These are phyloP conservation scores for Avena sativa DNA, from an alignment of 176 grass and related monocot genomes.

Conservation along the genomic window DNA sequence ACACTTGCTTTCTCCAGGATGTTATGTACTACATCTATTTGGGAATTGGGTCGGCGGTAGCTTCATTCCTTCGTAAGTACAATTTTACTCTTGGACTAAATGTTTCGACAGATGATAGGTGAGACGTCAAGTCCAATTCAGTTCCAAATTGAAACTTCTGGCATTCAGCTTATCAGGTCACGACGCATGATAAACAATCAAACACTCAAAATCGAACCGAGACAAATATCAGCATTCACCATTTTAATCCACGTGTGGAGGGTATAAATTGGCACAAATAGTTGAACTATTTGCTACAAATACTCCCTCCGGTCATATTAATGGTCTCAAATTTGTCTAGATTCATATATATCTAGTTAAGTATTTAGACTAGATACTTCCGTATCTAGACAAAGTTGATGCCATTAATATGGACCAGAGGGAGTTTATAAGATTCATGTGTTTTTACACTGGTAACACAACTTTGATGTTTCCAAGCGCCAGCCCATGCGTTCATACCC, in stretches of 20 bases:
- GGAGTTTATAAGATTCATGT: neutral
- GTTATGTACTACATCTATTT: slow-evolving; percentile 71
- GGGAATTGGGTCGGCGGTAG: slow-evolving; percentile 57
- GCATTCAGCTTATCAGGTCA: neutral
- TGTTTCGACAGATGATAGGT: neutral
- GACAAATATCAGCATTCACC: neutral
- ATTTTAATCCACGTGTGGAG: neutral
- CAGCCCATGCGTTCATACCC: neutral
- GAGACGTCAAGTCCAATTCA: neutral
- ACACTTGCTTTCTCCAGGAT: slow-evolving; percentile 44
- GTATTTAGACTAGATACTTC: too few relatives aligned
- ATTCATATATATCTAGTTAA: too few relatives aligned
- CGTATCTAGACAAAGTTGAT: too few relatives aligned
- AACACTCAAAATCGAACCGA: neutral
- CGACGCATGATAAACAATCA: neutral
- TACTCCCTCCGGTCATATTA: too few relatives aligned
- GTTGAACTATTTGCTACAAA: neutral
- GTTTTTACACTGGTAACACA: neutral
- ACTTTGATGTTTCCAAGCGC: neutral
- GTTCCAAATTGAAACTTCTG: neutral
- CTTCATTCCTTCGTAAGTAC: slow-evolving; percentile 71
- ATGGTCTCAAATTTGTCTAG: too few relatives aligned
- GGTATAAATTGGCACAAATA: neutral
- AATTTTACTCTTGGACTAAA: neutral
- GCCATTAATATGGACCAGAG: too few relatives aligned